These are phyloP conservation scores for Chloroidium sp. DNA, from an alignment of 163 green algal species.

Conservation along the genomic window DNA sequence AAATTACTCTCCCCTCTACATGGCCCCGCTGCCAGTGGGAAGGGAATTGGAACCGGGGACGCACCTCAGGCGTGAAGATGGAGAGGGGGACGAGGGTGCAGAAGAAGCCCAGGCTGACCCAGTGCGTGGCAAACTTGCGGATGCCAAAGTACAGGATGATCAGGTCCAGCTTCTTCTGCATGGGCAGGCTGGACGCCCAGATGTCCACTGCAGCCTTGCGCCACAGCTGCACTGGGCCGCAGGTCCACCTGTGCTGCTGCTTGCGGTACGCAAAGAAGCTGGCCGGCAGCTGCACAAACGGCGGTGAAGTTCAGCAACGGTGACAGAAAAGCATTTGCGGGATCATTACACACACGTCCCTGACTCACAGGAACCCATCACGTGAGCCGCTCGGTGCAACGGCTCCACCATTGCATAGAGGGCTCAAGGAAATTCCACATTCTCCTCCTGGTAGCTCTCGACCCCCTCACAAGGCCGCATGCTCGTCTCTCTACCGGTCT, in stretches of 20 bases:
- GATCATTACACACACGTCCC: too few relatives aligned
- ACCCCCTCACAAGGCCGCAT: too few relatives aligned
- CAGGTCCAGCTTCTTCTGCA: conserved; percentile 52
- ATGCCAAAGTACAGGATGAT: conserved; percentile 61
- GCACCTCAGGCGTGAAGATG: conserved; percentile 52
- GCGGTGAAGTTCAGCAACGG: not conserved
- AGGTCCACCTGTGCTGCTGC: conserved; percentile 76
- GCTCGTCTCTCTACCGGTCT: too few relatives aligned
- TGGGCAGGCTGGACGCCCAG: conserved; percentile 45
- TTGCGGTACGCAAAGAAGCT: conserved; percentile 72
- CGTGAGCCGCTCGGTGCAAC: too few relatives aligned
- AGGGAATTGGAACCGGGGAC: not conserved
- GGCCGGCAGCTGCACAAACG: conserved; percentile 46
- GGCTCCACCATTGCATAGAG: not conserved
- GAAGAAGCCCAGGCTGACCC: conserved; percentile 66
- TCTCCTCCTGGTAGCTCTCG: too few relatives aligned
- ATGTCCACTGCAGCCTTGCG: conserved; percentile 41
- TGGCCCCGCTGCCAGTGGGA: not conserved
- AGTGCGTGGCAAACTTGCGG: conserved; percentile 63
- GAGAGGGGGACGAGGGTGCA: conserved; percentile 65
- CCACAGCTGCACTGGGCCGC: conserved; percentile 68
- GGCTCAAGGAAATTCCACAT: too few relatives aligned
- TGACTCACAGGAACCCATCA: too few relatives aligned
- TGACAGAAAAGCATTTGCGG: too few relatives aligned
- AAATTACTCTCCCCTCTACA: too few relatives aligned